These are phyloP conservation scores for Acrocalymma vagum DNA, from an alignment of 2,329 filamentous ascomycete species.

Conservation along the genomic window DNA sequence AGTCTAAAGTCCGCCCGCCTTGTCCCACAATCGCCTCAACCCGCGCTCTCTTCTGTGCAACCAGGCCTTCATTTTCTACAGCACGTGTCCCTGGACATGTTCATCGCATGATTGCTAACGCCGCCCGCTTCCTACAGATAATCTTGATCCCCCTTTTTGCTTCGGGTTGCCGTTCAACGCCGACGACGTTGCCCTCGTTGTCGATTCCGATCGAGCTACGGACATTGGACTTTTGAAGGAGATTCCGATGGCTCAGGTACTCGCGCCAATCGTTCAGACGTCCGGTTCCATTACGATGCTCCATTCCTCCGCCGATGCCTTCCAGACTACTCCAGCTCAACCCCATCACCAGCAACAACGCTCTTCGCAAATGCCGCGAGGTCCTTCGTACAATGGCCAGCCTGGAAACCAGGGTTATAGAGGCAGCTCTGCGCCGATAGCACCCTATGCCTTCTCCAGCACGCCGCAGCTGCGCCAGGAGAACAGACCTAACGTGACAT, in stretches of 20 bases:
- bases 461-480: conserved; percentile 66
- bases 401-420: conserved; percentile 50
- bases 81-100: conserved; percentile 7
- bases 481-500: conserved; percentile 63
- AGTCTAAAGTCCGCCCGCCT: conserved; percentile 20
- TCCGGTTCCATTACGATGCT: conserved; percentile 60
- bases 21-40: conserved; percentile 30
- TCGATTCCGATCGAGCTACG: conserved; percentile 28
- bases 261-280: conserved; percentile 57
- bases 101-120: conserved; percentile 31
- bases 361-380: conserved; percentile 51
- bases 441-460: conserved; percentile 59
- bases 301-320: conserved; percentile 58
- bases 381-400: conserved; percentile 53
- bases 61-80: conserved; percentile 15
- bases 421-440: conserved; percentile 55
- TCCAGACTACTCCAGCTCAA: conserved; percentile 49
- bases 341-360: conserved; percentile 49
- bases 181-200: conserved; percentile 21
- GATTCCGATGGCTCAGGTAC: conserved; percentile 55
- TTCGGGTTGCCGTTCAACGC: conserved; percentile 20
- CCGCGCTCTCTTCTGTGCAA: too few species aligned
- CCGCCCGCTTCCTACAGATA: conserved; percentile 20
- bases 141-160: conserved; percentile 21
- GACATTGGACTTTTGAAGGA: conserved; percentile 25